Percentiles rank a stretch among this genome's conserved stretches.
Evolutionary conservation across 2,329 filamentous ascomycete species (phyloP).

Genomic region (Colletotrichum siamense): DNA sequence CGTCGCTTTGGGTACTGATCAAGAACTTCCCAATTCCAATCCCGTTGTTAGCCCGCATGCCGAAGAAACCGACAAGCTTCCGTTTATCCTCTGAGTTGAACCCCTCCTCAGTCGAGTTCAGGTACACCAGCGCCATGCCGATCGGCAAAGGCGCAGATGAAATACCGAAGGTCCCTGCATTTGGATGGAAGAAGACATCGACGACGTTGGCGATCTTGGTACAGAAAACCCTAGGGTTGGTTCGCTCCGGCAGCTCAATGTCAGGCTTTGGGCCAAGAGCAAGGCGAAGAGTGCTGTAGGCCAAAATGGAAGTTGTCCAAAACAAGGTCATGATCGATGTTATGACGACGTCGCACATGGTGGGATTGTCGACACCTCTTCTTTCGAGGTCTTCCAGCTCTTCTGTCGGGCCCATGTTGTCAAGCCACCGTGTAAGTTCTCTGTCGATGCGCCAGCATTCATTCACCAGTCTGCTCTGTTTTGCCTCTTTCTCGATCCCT

Average conservation of each 20-base stretch:
- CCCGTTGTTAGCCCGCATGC: background rate
- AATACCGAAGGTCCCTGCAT: constrained; percentile 17
- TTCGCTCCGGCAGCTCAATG: background rate
- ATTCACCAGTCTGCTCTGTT: background rate
- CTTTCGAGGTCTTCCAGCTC: background rate
- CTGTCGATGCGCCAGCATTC: constrained; percentile 21
- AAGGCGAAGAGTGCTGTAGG: constrained; percentile 18
- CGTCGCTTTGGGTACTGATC: constrained; percentile 1
- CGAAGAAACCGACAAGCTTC: constrained; percentile 15
- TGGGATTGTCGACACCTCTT: background rate
- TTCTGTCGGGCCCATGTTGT: background rate
- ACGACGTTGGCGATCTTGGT: constrained; percentile 19
- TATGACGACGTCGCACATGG: constrained; percentile 14
- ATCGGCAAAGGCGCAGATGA: constrained; percentile 19
- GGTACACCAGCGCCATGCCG: constrained; percentile 19
- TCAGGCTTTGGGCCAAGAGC: background rate
- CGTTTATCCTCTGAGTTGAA: background rate
- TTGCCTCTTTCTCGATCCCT: background rate
- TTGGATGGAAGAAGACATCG: constrained; percentile 19
- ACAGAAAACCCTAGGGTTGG: constrained; percentile 17
- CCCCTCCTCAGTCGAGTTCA: constrained; percentile 13
- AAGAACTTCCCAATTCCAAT: constrained; percentile 14
- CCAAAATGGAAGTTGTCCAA: constrained; percentile 17
- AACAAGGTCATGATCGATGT: constrained; percentile 13
- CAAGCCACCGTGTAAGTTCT: constrained; percentile 13